Evolutionary conservation across 176 grass and related monocot genomes (phyloP).

Genomic region (Leersia perrieri): DNA sequence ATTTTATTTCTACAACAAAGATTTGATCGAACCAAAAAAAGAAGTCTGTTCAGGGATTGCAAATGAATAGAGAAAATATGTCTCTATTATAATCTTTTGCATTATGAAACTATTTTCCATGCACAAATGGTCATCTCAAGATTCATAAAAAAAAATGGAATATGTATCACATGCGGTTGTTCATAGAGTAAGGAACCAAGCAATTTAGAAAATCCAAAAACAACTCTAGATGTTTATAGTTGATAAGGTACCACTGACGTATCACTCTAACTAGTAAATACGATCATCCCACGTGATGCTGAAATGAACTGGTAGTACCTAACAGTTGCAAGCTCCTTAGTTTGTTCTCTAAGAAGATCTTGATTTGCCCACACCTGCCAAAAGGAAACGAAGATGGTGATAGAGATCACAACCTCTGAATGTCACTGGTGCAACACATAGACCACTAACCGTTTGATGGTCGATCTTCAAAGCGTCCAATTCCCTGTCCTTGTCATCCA

Average conservation of each 20-base stretch:
- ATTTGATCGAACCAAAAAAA: background rate
- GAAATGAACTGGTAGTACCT: constrained; percentile 46
- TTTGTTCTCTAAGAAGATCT: constrained; percentile 95
- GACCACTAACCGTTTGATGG: constrained; percentile 75
- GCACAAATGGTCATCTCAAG: background rate
- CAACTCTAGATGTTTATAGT: constrained; percentile 5
- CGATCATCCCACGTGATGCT: background rate
- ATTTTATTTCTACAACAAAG: background rate
- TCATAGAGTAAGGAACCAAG: background rate
- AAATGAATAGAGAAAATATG: background rate
- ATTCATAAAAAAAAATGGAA: background rate
- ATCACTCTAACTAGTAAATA: background rate
- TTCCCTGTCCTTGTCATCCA: constrained; percentile 80
- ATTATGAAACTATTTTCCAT: background rate
- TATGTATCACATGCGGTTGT: background rate
- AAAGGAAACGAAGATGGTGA: constrained; percentile 18
- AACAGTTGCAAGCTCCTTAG: constrained; percentile 78
- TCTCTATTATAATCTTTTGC: background rate
- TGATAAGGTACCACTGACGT: background rate
- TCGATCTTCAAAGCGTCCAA: constrained; percentile 82
- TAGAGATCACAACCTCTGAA: background rate
- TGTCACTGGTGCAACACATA: background rate
- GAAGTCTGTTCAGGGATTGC: background rate
- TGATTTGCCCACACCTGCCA: constrained; percentile 93
- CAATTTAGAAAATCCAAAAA: background rate